phyloP scores from a whole-genome alignment of 2,329 filamentous ascomycete species.

The Cytospora schulzeri region DNA sequence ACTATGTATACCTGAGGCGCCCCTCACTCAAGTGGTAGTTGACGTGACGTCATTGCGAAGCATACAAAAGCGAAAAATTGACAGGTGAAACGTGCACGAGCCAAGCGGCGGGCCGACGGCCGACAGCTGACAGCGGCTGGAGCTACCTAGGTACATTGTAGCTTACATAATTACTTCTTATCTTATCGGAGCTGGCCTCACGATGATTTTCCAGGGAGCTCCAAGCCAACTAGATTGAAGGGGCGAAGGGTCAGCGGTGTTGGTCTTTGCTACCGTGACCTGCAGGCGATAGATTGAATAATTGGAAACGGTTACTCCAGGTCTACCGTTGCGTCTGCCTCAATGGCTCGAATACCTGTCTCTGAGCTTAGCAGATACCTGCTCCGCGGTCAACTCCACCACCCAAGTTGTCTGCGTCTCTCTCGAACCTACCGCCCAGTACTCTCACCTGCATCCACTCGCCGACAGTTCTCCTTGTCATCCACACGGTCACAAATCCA shows the following conservation, averaged over 20 bases:
- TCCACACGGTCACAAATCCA: not conserved
- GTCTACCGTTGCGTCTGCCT: not conserved
- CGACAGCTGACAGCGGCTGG: not conserved
- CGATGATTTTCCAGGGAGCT: not conserved
- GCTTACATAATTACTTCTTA: not conserved
- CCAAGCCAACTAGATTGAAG: not conserved
- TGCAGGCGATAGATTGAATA: not conserved
- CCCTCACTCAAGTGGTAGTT: too few species aligned
- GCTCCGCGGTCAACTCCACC: slow-evolving; percentile 47
- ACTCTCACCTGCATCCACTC: not conserved
- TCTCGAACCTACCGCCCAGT: not conserved
- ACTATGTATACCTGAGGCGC: too few species aligned
- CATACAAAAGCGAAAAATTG: too few species aligned
- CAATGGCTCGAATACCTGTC: slow-evolving; percentile 50
- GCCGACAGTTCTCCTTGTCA: slow-evolving; percentile 12
- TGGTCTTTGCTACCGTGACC: not conserved
- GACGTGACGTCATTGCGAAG: too few species aligned
- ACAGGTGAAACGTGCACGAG: too few species aligned
- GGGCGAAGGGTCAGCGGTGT: not conserved
- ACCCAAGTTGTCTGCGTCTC: slow-evolving; percentile 44
- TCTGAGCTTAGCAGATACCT: slow-evolving; percentile 52
- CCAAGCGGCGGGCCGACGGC: not conserved
- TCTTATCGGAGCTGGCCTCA: not conserved
- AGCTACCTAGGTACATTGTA: too few species aligned
- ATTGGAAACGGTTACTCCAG: not conserved